These are phyloP conservation scores for Nemania serpens DNA, from an alignment of 2,329 filamentous ascomycete species.

Conservation along the genomic window DNA sequence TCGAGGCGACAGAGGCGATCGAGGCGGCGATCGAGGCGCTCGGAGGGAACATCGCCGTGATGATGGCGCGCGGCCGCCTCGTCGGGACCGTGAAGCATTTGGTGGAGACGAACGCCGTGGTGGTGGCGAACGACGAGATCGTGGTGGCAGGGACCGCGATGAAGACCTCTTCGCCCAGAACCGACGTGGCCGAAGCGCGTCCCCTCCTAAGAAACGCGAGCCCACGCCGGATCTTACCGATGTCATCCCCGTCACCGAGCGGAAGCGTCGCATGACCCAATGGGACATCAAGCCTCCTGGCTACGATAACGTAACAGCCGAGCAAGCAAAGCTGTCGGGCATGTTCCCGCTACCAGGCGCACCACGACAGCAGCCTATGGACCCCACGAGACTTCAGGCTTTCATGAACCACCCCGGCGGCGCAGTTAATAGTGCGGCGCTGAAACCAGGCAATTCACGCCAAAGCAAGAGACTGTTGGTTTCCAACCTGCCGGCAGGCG, in stretches of 20 bases:
- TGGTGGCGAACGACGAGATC: constrained; percentile 46
- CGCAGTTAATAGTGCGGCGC: constrained; percentile 71
- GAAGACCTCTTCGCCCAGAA: constrained; percentile 55
- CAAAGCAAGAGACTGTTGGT: constrained; percentile 92
- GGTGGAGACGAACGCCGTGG: constrained; percentile 66
- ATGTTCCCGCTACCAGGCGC: constrained; percentile 99
- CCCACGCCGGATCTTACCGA: constrained; percentile 94
- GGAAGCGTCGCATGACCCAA: constrained; percentile 91
- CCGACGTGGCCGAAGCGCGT: constrained; percentile 73
- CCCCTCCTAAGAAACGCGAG: constrained; percentile 86
- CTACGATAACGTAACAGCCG: constrained; percentile 97
- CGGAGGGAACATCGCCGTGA: constrained; percentile 52
- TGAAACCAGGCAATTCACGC: constrained; percentile 91
- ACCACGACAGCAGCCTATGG: constrained; percentile 92
- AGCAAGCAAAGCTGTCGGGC: constrained; percentile 97
- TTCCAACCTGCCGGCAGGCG: constrained; percentile 75
- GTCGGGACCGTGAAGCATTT: constrained; percentile 59
- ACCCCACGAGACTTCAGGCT: constrained; percentile 88
- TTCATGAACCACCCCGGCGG: constrained; percentile 91
- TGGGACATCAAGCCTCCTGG: constrained; percentile 99
- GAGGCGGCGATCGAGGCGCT: constrained; percentile 38
- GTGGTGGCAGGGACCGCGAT: constrained; percentile 52
- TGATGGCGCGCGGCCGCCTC: constrained; percentile 63
- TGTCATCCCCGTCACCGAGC: constrained; percentile 77
- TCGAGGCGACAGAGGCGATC: constrained; percentile 36